Conservation (phyloP, 148 eudicot genomes). For the Drosera capensis region DNA sequence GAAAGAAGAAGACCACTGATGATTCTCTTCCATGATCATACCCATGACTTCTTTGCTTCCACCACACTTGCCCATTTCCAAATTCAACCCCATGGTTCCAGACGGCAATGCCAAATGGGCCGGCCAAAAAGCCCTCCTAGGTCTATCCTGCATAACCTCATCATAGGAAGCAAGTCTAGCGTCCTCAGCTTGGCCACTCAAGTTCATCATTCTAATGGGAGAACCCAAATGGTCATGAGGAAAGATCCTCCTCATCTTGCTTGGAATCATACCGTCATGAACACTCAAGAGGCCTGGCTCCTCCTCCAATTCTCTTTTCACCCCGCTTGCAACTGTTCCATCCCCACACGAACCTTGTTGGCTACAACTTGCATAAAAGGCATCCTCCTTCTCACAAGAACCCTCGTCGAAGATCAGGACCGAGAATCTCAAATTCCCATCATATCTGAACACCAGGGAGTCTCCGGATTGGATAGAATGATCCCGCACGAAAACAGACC, state of each 20-base stretch:
- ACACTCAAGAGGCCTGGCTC: constrained; percentile 11
- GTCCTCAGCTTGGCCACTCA: not conserved
- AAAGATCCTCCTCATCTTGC: constrained; percentile 36
- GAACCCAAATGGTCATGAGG: constrained; percentile 21
- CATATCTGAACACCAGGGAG: constrained; percentile 62
- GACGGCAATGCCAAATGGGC: too few relatives aligned
- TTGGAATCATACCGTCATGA: constrained; percentile 20
- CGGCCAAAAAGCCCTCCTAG: constrained; percentile 4
- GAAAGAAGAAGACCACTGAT: too few relatives aligned
- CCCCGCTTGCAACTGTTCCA: constrained; percentile 10
- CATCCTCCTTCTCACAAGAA: constrained; percentile 79
- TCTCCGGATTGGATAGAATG: constrained; percentile 62
- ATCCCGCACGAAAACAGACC: constrained; percentile 64
- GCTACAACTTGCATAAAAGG: constrained; percentile 52
- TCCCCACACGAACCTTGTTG: constrained; percentile 20
- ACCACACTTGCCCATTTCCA: too few relatives aligned
- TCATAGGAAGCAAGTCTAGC: constrained; percentile 8
- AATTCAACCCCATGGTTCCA: too few relatives aligned
- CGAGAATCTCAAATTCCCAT: constrained; percentile 51
- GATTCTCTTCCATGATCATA: too few relatives aligned
- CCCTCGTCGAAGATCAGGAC: constrained; percentile 67
- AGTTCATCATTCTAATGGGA: constrained; percentile 11
- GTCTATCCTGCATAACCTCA: constrained; percentile 11
- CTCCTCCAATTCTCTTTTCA: constrained; percentile 39
- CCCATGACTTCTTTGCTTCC: too few relatives aligned